phyloP scores from a whole-genome alignment of 192 early-diverging fungal genomes.

The Coemansia erecta region DNA sequence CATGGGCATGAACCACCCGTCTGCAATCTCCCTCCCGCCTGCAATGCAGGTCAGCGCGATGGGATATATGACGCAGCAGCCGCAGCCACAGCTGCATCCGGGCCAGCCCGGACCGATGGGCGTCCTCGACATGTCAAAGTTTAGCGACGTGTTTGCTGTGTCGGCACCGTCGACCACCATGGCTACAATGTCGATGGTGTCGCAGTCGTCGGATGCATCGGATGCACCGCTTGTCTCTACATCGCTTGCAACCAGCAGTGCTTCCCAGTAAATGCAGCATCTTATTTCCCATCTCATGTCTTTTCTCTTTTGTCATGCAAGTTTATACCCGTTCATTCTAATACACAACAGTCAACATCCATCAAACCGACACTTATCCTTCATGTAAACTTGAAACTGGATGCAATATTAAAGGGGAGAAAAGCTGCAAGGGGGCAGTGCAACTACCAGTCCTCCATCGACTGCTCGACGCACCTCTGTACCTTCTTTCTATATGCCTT shows the following conservation, averaged over 20 bases:
- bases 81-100: too few relatives aligned
- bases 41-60: slow-evolving; percentile 42
- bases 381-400: too few relatives aligned
- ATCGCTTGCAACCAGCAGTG: not conserved
- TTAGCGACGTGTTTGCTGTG: slow-evolving; percentile 33
- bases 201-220: slow-evolving; percentile 2
- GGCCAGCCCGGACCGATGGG: slow-evolving; percentile 12
- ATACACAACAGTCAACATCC: too few relatives aligned
- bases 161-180: slow-evolving; percentile 4
- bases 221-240: slow-evolving; percentile 5
- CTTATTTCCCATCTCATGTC: too few relatives aligned
- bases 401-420: too few relatives aligned
- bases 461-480: slow-evolving; percentile 57
- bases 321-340: too few relatives aligned
- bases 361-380: too few relatives aligned
- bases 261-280: not conserved
- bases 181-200: slow-evolving; percentile 12
- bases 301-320: too few relatives aligned
- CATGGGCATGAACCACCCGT: slow-evolving; percentile 14
- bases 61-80: slow-evolving; percentile 17
- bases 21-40: slow-evolving; percentile 1
- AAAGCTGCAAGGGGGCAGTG: too few relatives aligned
- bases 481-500: slow-evolving; percentile 74
- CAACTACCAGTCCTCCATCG: slow-evolving; percentile 27
- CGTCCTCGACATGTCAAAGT: slow-evolving; percentile 35